Base-by-base conservation (phyloP, 805 yeast genomes). In the Ogataea thermomethanolica region DNA sequence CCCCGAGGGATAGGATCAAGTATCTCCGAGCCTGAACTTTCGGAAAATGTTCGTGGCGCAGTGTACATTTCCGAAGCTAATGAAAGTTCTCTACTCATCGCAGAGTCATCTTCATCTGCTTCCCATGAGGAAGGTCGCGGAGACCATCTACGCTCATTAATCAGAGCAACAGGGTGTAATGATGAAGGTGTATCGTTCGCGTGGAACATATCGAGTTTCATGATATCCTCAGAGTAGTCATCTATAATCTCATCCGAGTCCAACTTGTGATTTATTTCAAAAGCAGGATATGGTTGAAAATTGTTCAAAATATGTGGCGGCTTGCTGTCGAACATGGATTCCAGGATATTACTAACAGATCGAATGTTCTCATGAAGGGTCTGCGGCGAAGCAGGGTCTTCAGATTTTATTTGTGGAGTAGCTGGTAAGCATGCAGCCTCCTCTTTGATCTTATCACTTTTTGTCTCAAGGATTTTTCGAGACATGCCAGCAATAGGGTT, bases 151-250 rank as follows among this genome's bases (percentile, higher is more conserved):
- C 13, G 25, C 25, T 41, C 41, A 21, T 38, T 32, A 8, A 53
- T 33, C 12, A 53, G 31, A 9, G 55, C 59, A 1, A 43, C 35
- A 5, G 54, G 46, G 5, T 29, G 37, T 11, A 45, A 37, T 15
- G 27, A 32, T 2, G 45, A 34, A 1, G 22, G 35, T 4, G 20
- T 2, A 17, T 13, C 7, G 39, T 22, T 8, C 48, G 51, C 9
- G 20, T 31, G 40, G 25, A 49, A 35, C 4, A 53, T 43, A 31
- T 66, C 66, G 10, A 66, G 61, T 36, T 56, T 58, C 4, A 55
- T 59, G 14, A 70, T 48, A 48, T 70, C 75, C 10, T 59, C 59
- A 0, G 71, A 52, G 43, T 68, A 70, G 33, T 64, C 62, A 12
- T 55, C 62, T 9, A 54, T 51, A 14, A 46, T 14, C 22, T 45